Conservation (phyloP, 257 asterid genomes). For the Asclepias syriaca region DNA sequence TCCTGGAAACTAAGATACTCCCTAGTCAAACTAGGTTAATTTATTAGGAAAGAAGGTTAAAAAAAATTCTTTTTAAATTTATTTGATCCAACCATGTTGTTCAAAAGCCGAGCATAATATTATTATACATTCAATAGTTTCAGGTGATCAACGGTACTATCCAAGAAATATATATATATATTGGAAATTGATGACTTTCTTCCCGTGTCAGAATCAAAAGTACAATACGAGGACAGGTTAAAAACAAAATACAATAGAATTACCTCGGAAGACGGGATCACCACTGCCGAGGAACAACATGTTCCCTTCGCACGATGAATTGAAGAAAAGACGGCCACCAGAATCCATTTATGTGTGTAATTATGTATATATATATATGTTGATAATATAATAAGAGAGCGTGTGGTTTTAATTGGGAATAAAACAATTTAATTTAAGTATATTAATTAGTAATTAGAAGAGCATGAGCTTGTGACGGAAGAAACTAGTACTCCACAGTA, state of each 20-base stretch:
- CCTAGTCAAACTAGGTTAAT: not conserved
- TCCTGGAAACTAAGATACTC: not conserved
- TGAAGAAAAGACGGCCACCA: constrained; percentile 69
- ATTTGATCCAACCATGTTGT: not conserved
- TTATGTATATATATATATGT: not conserved
- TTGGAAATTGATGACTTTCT: not conserved
- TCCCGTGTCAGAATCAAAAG: not conserved
- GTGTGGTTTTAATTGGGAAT: too few relatives aligned
- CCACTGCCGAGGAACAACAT: constrained; percentile 63
- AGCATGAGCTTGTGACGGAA: constrained; percentile 98
- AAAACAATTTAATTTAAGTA: not conserved
- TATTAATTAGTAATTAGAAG: constrained; percentile 31
- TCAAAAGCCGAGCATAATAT: not conserved
- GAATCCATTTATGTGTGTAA: constrained; percentile 56
- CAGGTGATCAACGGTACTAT: not conserved
- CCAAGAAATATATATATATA: not conserved
- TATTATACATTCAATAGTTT: not conserved
- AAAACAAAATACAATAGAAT: not conserved
- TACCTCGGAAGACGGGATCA: constrained; percentile 64
- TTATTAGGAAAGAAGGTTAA: not conserved
- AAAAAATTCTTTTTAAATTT: not conserved
- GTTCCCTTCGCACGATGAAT: constrained; percentile 62
- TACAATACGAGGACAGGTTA: not conserved
- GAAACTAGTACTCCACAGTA: constrained; percentile 97
- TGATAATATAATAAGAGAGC: not conserved